Conservation (phyloP, 202 grass and related monocot species). For the Carex arenaria region DNA sequence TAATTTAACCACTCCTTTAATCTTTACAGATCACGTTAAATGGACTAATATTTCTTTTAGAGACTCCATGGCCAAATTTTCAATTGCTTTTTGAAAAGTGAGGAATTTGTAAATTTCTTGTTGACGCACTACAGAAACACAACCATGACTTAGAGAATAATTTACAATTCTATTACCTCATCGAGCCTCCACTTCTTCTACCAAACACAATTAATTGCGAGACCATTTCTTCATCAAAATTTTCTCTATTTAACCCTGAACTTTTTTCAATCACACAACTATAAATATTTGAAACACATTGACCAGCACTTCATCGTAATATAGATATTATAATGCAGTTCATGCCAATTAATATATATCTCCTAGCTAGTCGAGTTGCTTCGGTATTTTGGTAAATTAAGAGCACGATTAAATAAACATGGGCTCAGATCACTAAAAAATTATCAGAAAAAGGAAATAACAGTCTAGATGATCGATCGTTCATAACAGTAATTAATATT, state of each 20-base stretch:
- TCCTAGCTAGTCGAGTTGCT: too few relatives aligned
- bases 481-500: too few relatives aligned
- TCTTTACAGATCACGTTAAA: constrained; percentile 17
- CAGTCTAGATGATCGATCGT: too few relatives aligned
- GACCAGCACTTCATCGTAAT: too few relatives aligned
- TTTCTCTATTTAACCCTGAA: neutral
- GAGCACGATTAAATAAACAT: too few relatives aligned
- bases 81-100: constrained; percentile 14
- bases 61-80: constrained; percentile 8
- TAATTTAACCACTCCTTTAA: constrained; percentile 9
- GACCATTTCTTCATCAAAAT: neutral
- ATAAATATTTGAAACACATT: neutral
- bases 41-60: neutral
- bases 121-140: constrained; percentile 21
- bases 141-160: neutral
- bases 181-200: constrained; percentile 24
- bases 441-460: too few relatives aligned
- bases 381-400: too few relatives aligned
- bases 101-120: neutral
- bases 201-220: neutral
- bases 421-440: too few relatives aligned
- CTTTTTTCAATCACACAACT: neutral
- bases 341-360: too few relatives aligned
- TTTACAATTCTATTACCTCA: neutral
- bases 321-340: too few relatives aligned